These are phyloP conservation scores for Chlamydomonas sp. DNA, from an alignment of 139 green algal species.

Conservation along the genomic window DNA sequence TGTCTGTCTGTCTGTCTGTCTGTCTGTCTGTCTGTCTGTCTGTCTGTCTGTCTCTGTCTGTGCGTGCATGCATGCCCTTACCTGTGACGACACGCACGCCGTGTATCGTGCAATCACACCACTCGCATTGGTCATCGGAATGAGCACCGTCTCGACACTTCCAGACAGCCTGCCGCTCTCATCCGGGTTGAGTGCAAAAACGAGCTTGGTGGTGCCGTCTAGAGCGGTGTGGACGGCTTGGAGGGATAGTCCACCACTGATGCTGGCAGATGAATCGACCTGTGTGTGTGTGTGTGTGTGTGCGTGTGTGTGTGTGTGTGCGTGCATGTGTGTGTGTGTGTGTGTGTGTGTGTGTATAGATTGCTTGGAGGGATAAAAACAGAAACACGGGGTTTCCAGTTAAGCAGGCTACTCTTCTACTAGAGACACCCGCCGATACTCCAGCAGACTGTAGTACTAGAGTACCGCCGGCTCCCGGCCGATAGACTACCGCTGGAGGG, in stretches of 20 bases:
- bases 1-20: too few species aligned
- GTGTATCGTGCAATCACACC: neutral
- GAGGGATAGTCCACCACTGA: constrained; percentile 57
- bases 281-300: neutral
- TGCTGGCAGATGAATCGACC: constrained; percentile 26
- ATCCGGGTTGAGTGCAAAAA: constrained; percentile 47
- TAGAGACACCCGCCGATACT: too few species aligned
- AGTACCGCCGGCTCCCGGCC: too few species aligned
- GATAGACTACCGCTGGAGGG: too few species aligned
- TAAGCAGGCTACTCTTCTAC: too few species aligned
- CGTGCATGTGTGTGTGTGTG: neutral
- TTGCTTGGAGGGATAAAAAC: neutral
- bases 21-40: too few species aligned
- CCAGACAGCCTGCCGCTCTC: constrained; percentile 15
- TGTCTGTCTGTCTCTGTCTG: too few species aligned
- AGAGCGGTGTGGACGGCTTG: constrained; percentile 39
- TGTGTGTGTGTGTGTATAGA: neutral
- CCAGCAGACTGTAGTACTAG: too few species aligned
- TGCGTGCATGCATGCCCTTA: constrained; percentile 14
- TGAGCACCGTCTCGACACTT: constrained; percentile 72
- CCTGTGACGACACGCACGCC: neutral
- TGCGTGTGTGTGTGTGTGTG: neutral
- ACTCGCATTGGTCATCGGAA: constrained; percentile 48
- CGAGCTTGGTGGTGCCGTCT: constrained; percentile 73
- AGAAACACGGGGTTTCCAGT: neutral